Evolutionary conservation across 345 rosid genomes (phyloP), one percentile per base, ranked within the genome.

Genomic region (Ailanthus altissimus): DNA sequence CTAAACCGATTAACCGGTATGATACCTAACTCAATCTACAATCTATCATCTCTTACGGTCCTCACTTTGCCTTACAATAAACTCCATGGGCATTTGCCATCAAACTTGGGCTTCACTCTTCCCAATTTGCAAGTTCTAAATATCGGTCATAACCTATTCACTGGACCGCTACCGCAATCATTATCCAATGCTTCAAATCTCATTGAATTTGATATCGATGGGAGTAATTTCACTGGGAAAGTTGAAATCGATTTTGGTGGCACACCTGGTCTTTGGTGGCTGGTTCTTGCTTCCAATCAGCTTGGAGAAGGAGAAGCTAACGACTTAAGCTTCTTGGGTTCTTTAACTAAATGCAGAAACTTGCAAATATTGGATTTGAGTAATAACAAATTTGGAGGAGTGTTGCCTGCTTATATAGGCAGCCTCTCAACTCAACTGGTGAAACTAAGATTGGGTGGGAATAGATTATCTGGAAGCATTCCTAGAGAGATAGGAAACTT

Each of bases 181-280:
- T 21, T 82, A 54, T 75, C 74, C 45, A 82, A 85, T 63, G 78
- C 80, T 28, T 59, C 80, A 62, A 76, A 74, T 15, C 70, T 84
- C 15, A 8, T 47, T 5, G 20, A 12, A 5, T 38, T 84, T 16
- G 32, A 45, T 20, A 62, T 79, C 15, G 20, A 67, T 5, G 50
- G 7, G 4, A 85, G 79, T 57, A 62, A 59, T 40, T 71, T 85
- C 73, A 67, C 70, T 26, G 83, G 83, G 5, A 57, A 58, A 57
- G 76, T 84, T 2, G 60, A 73, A 16, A 59, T 54, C 57, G 58
- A 64, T 45, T 49, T 81, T 59, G 78, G 61, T 6, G 67, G 32
- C 13, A 26, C 75, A 57, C 53, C 75, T 13, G 38, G n/a, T 40
- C 65, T 81, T 11, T 47, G 72, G 57, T 18, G 11, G 8, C 67